A percentile compares a stretch with the other conserved stretches of the same genome.
phyloP scores from a whole-genome alignment of 192 early-diverging fungal genomes.

The Podila epicladia region DNA sequence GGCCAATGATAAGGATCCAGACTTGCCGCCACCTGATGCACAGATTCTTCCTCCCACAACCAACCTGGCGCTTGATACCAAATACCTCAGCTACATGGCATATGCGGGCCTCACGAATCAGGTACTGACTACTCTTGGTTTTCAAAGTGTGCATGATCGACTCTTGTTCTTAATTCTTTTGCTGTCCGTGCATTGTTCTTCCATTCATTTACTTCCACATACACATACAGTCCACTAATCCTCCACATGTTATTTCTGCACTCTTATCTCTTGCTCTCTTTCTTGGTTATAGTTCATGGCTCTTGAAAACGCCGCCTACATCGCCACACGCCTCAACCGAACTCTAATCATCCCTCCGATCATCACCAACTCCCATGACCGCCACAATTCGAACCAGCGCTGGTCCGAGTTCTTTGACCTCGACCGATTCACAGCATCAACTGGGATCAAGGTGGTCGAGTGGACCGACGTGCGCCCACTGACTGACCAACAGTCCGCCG shows the following conservation, averaged over 20 bases:
- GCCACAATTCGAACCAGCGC: conserved; percentile 23
- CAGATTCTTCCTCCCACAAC: conserved; percentile 16
- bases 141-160: not conserved
- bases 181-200: not conserved
- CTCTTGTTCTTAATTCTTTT: not conserved
- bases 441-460: conserved; percentile 16
- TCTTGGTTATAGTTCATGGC: conserved; percentile 33
- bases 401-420: conserved; percentile 45
- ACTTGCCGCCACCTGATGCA: not conserved
- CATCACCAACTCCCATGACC: conserved; percentile 36
- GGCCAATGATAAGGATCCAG: too few relatives aligned
- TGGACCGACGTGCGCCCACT: conserved; percentile 38
- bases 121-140: conserved; percentile 8
- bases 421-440: conserved; percentile 5
- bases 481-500: conserved; percentile 17
- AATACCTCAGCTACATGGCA: conserved; percentile 26
- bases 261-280: not conserved
- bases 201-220: not conserved
- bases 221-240: not conserved
- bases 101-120: conserved; percentile 48
- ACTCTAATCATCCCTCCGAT: conserved; percentile 45
- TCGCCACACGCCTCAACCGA: conserved; percentile 28
- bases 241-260: not conserved
- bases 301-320: conserved; percentile 36
- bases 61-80: not conserved